Evolutionary conservation across 768 basidiomycete genomes (phyloP), one percentile per base, ranked within the genome.

Genomic region (Mycena sanguinolenta): DNA sequence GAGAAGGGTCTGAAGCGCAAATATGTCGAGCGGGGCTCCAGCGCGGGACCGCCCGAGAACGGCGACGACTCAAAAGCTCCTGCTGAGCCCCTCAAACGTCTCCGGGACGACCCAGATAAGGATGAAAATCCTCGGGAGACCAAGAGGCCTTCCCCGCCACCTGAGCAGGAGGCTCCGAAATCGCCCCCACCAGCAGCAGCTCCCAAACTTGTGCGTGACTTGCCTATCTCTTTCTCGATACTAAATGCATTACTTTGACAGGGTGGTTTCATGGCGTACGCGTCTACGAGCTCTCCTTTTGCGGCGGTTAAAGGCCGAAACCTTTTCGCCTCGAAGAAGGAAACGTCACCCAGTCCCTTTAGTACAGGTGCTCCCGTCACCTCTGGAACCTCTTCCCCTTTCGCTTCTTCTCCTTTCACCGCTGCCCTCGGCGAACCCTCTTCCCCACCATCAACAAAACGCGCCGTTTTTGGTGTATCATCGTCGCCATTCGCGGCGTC

Each of bases 221-320:
- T 67, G 42, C 66, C 67, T 63, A 71, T 67, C 57, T 70, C 63
- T 72, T 10, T 34, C 68, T 63, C 17, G 44, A 34, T 57, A 58
- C 58, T 63, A 69, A 60, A 46, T 49, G 54, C 60, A n/a, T 23
- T 30, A 32, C 65, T 61, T 54, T 53, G 6, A 10, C 63, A 92
- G 92, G 82, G 87, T 62, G 93, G 93, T 28, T 95, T 95, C 79
- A 90, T 91, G 87, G 91, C 92, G 2, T 95, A 94, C 74, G 93
- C 93, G 16, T 91, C 92, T 3, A 82, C 88, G 14, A 86, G 84
- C 64, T 94, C 93, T 2, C 93, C 93, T 6, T 95, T 95, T 75
- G 89, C 91, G 17, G 80, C 87, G 55, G 89, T 92, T 75, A 93
- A 91, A 73, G 93, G 92, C 55, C 87, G 90, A 69, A 92, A 87